Evolutionary conservation across 768 basidiomycete species (phyloP), one percentile per base, ranked within the genome.

Genomic region (Calocybe indica): DNA sequence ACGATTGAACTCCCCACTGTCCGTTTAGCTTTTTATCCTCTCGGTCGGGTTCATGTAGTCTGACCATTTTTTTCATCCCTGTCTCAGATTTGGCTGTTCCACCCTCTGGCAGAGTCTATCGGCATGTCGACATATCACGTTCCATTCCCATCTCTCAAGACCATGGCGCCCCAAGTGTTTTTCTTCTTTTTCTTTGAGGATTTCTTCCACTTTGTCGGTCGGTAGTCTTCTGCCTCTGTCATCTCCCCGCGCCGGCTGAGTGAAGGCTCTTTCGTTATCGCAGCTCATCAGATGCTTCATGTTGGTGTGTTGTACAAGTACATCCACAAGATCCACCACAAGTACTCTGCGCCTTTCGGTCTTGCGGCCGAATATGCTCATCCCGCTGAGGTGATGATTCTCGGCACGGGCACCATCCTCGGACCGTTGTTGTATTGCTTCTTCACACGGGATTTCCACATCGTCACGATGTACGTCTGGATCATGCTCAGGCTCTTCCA

Each of bases 321-420:
- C 65, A 91, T 96, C 54, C 93, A 96, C 79, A 95, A 96, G 69
- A 75, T 98, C 33, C 96, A 99, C 65, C 96, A 98, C 80, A 91
- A 92, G 61, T 96, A 92, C 68, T 87, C 87, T 7, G 95, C 95
- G 12, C 96, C 96, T 0, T 96, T 98, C 60, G 96, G 96, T 51
- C 81, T 99, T 30, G 94, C 91, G 1, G 95, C 96, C 2, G 95
- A 99, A 66, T 98, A 97, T 62, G 94, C 96, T 1, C 96, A 99
- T 67, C 96, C 96, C 0, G 82, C 92, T 8, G 96, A 99, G 66
- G 89, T 95, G 45, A 82, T 96, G 63, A 92, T 97, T 56, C 85
- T 98, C 45, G 94, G 93, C 22, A 80, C 83, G 12, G 96, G 95
- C 32, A 96, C 95, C 3, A 82, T 99, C 53, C 74, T 76, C 31